Conservation (phyloP, 257 asterid genomes). For the Solanum habrochaites region DNA sequence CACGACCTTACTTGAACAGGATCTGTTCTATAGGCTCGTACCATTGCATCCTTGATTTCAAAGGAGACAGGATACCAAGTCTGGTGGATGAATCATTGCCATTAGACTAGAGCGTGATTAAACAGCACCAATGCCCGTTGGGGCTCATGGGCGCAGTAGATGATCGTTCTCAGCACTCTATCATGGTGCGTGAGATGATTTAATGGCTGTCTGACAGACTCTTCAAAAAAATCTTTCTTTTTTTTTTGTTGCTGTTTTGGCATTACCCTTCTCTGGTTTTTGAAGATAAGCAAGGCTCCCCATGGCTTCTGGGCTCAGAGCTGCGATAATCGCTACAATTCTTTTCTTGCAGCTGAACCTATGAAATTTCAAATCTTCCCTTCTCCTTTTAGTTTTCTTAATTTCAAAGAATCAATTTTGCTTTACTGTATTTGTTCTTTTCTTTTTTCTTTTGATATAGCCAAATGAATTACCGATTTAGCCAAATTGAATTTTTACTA, state of each 20-base stretch:
- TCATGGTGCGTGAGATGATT: not conserved
- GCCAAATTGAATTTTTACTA: too few relatives aligned
- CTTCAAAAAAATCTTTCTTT: not conserved
- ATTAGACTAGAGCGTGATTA: not conserved
- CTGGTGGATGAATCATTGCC: not conserved
- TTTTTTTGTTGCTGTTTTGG: not conserved
- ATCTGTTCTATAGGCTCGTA: not conserved
- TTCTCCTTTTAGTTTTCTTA: not conserved
- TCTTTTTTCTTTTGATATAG: too few relatives aligned
- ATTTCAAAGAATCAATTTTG: not conserved
- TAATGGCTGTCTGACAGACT: not conserved
- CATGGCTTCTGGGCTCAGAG: not conserved
- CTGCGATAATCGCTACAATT: not conserved
- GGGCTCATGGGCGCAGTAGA: not conserved
- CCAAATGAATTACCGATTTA: too few relatives aligned
- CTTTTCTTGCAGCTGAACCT: not conserved
- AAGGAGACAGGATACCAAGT: not conserved
- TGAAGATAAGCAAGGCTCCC: not conserved
- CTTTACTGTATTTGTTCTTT: not conserved
- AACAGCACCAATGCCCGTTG: not conserved
- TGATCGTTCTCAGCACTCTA: not conserved
- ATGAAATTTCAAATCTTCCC: not conserved
- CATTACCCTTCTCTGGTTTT: not conserved
- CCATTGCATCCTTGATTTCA: not conserved
- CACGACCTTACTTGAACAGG: not conserved